Conservation (phyloP, 176 grass and related monocot genomes). For the Oryza coarctata region DNA sequence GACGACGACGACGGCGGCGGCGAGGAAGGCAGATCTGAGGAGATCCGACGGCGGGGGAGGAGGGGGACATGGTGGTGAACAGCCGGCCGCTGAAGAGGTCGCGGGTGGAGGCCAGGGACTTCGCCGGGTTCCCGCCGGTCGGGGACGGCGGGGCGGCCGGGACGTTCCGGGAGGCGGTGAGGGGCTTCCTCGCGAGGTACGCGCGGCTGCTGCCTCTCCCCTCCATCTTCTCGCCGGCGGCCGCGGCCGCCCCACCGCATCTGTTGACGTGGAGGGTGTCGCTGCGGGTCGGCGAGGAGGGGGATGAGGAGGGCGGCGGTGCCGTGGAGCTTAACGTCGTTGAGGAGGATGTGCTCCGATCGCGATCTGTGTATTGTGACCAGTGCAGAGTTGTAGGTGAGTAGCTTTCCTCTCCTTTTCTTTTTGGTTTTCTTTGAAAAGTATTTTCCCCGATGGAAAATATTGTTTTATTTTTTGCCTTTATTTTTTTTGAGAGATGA, state of each 20-base stretch:
- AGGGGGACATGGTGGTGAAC: conserved; percentile 87
- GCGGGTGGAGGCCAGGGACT: conserved; percentile 53
- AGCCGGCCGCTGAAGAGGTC: conserved; percentile 79
- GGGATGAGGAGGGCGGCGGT: conserved; percentile 34
- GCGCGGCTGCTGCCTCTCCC: conserved; percentile 63
- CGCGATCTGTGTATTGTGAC: conserved; percentile 89
- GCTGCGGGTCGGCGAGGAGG: conserved; percentile 48
- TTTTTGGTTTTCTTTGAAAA: not conserved
- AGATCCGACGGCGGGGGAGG: conserved; percentile 48
- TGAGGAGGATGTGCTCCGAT: conserved; percentile 89
- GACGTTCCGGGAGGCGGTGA: conserved; percentile 74
- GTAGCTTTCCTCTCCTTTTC: conserved; percentile 41
- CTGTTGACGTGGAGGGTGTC: conserved; percentile 73
- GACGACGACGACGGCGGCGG: conserved; percentile 43
- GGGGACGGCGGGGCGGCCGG: conserved; percentile 49
- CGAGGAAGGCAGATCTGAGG: conserved; percentile 25
- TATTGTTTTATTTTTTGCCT: not conserved
- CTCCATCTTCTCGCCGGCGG: conserved; percentile 56
- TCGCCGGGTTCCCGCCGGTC: conserved; percentile 43
- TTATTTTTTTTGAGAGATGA: not conserved
- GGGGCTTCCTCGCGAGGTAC: conserved; percentile 69
- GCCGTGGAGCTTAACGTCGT: conserved; percentile 73
- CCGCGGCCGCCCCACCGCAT: conserved; percentile 56
- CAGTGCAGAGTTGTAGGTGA: conserved; percentile 99
- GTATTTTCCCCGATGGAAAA: not conserved